phyloP scores from a whole-genome alignment of 2,329 filamentous ascomycete genomes.

The Bipolaris bicolor region DNA sequence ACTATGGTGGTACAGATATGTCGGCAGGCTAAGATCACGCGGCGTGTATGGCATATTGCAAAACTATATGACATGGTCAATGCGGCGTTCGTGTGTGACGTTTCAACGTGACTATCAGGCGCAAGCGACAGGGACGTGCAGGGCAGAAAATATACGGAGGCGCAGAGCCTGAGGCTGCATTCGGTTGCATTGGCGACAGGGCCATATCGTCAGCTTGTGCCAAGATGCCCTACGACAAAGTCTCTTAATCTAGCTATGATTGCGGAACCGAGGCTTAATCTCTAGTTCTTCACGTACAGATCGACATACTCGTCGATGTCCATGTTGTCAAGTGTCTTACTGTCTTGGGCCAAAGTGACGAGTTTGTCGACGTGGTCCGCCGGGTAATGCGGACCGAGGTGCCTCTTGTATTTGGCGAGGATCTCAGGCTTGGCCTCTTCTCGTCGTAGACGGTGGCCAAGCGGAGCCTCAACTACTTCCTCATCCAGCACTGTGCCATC shows the following conservation, averaged over 20 bases:
- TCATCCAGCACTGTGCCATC: slow-evolving; percentile 92
- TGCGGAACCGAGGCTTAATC: slow-evolving; percentile 12
- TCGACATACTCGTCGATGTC: slow-evolving; percentile 94
- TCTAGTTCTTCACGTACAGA: slow-evolving; percentile 68
- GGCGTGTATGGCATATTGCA: slow-evolving; percentile 14
- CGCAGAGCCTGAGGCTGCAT: slow-evolving; percentile 12
- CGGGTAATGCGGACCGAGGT: slow-evolving; percentile 82
- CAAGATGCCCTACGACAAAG: slow-evolving; percentile 12
- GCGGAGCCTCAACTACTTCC: slow-evolving; percentile 88
- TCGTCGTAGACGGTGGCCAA: slow-evolving; percentile 87
- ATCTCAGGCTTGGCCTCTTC: slow-evolving; percentile 99
- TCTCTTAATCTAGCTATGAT: slow-evolving; percentile 33
- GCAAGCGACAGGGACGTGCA: slow-evolving; percentile 18
- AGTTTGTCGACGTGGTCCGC: slow-evolving; percentile 80
- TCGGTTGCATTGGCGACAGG: slow-evolving; percentile 21
- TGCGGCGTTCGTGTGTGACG: slow-evolving; percentile 10
- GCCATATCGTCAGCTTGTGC: slow-evolving; percentile 15
- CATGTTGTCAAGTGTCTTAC: slow-evolving; percentile 76
- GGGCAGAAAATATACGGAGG: slow-evolving; percentile 13
- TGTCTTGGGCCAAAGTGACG: slow-evolving; percentile 77
- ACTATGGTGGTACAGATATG: slow-evolving; percentile 11
- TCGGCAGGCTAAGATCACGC: slow-evolving; percentile 17
- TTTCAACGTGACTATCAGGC: slow-evolving; percentile 9
- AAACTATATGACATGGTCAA: slow-evolving; percentile 18
- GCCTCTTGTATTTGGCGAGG: slow-evolving; percentile 91